Base-by-base conservation (phyloP, 352 stramenopile species). In the Phytopythium litorale region DNA sequence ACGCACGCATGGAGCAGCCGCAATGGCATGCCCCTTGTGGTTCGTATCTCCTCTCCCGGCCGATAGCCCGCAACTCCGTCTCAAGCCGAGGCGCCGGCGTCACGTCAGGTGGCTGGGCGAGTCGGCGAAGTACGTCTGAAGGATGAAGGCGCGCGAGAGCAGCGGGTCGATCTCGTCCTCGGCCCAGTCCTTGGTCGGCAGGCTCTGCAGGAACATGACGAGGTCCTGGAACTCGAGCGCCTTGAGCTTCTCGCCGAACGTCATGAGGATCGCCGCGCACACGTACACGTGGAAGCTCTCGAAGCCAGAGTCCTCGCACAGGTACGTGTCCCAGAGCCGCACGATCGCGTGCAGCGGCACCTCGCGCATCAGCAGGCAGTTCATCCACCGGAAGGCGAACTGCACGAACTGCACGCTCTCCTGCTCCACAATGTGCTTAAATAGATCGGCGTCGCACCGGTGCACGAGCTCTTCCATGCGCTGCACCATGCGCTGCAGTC, bases 341-440 rank as follows among this genome's bases (percentile, higher is more conserved):
- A 99, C 87, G 50, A 99, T 98, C 61, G 92, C 94, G 64, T 87
- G 66, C 49, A 99, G 73, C 56, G 89, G 89, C 52, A 99, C 91
- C 72, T 99, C 98, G 38, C 98, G 84, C 75, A 99, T 92, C 42
- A 99, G 83, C 54, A 99, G 75, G 74, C 98, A 99, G 84, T 99
- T 99, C 94, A 99, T 99, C 97, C 98, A 99, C 46, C 98, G 98
- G 75, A 99, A 99, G 21, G 97, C 96, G 77, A 99, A 99, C 81
- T 99, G 97, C 53, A 99, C 95, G 72, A 99, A 99, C 71, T 98
- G 88, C 65, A 99, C 92, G 18, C 82, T 92, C 56, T 97, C 88
- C 8, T 86, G 79, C 66, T 96, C 78, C 18, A 99, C 87, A 62
- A 95, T 92, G 78, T 99, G 97, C 62, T 88, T 73, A 62, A 97